phyloP scores from a whole-genome alignment of 176 grass and related monocot genomes.

The Avena eriantha region DNA sequence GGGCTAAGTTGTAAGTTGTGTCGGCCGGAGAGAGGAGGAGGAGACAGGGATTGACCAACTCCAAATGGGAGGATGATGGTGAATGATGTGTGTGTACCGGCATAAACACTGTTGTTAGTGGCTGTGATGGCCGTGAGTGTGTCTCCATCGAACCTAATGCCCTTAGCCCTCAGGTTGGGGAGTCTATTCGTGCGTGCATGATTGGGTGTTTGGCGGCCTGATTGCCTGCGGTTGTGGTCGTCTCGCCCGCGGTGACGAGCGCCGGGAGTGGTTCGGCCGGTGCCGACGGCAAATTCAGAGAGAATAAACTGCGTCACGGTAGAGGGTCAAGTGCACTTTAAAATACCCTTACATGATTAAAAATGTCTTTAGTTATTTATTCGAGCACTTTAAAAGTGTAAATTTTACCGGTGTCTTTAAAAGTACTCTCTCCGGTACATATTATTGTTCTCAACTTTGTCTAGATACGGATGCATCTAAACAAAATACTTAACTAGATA shows the following conservation, averaged over 20 bases:
- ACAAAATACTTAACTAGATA: no score
- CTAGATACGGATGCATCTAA: no score
- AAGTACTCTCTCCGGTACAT: no score
- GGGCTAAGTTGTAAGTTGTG: conserved; percentile 43
- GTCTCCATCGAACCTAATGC: not conserved
- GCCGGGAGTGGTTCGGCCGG: not conserved
- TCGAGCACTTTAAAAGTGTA: no score
- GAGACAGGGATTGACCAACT: conserved; percentile 3
- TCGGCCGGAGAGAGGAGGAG: conserved; percentile 45
- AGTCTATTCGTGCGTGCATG: conserved; percentile 8
- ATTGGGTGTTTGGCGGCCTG: not conserved
- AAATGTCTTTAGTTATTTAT: no score
- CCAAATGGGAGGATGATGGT: not conserved
- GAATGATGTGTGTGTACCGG: not conserved
- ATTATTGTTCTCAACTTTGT: no score
- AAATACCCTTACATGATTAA: no score
- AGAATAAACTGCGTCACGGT: no score
- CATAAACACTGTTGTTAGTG: conserved; percentile 1
- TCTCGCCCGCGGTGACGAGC: not conserved
- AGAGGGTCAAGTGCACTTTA: no score
- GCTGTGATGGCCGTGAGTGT: not conserved
- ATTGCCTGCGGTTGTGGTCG: not conserved
- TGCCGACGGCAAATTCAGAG: no score
- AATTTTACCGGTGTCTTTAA: no score
- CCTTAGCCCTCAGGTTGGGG: not conserved